Percentiles rank a stretch among this genome's conserved stretches.
phyloP scores from a whole-genome alignment of 306 rosid species.

The Mimosa pudica region DNA sequence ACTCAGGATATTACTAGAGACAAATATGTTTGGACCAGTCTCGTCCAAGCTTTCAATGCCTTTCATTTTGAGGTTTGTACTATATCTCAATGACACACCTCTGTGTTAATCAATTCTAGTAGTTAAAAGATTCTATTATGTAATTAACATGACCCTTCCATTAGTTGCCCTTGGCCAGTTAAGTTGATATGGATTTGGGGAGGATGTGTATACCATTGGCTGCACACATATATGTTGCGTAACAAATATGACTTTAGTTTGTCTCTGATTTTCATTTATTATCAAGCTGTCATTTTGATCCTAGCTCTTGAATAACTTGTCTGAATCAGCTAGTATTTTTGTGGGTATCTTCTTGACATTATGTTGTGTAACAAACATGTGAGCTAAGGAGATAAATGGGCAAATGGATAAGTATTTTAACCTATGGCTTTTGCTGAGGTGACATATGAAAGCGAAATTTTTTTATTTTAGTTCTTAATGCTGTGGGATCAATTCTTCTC shows the following conservation, averaged over 20 bases:
- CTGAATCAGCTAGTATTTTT: not conserved
- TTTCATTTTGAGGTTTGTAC: slow-evolving; percentile 66
- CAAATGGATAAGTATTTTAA: not conserved
- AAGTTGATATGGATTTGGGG: not conserved
- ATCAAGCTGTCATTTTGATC: not conserved
- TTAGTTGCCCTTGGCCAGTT: not conserved
- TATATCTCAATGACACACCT: slow-evolving; percentile 2
- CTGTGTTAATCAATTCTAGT: not conserved
- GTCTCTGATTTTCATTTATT: not conserved
- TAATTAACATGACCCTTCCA: not conserved
- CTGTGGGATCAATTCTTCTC: slow-evolving; percentile 12
- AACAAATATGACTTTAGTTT: not conserved
- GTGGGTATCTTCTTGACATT: not conserved
- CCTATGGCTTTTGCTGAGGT: not conserved
- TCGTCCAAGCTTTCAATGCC: slow-evolving; percentile 64
- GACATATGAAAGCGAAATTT: not conserved
- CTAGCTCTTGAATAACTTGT: not conserved
- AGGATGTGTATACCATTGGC: not conserved
- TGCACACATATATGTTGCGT: not conserved
- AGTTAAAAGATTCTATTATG: not conserved
- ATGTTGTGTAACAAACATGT: not conserved
- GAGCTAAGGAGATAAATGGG: not conserved
- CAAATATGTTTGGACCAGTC: slow-evolving; percentile 69
- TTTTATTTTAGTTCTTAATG: not conserved
- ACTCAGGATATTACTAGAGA: slow-evolving; percentile 70